phyloP scores from a whole-genome alignment of 768 basidiomycete genomes.

The Gloeopeniophorella convolvens region DNA sequence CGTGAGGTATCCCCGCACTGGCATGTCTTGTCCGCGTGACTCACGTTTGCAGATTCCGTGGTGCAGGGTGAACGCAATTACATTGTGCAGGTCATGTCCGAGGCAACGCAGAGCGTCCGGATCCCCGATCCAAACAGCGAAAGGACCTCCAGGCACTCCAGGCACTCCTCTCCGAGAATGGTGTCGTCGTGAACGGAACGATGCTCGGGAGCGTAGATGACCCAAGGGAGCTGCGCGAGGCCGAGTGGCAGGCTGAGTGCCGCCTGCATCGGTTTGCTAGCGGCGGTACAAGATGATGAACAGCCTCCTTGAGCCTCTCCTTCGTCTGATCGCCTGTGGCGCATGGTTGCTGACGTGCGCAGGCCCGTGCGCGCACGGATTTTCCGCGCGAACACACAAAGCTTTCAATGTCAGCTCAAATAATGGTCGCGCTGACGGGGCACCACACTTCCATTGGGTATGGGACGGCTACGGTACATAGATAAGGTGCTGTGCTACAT shows the following conservation, averaged over 20 bases:
- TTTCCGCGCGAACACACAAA: too few relatives aligned
- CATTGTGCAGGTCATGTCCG: slow-evolving; percentile 99
- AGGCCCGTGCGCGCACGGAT: too few relatives aligned
- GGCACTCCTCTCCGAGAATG: slow-evolving; percentile 52
- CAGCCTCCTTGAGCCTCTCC: slow-evolving; percentile 51
- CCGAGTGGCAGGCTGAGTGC: slow-evolving; percentile 80
- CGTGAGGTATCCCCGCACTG: slow-evolving; percentile 25
- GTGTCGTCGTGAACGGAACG: slow-evolving; percentile 30
- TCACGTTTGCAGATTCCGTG: not conserved
- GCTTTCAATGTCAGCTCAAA: too few relatives aligned
- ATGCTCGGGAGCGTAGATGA: slow-evolving; percentile 33
- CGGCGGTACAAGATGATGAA: slow-evolving; percentile 99
- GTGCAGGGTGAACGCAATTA: slow-evolving; percentile 94
- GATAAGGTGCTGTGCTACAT: too few relatives aligned
- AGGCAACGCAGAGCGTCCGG: slow-evolving; percentile 89
- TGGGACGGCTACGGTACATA: too few relatives aligned
- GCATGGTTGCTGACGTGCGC: too few relatives aligned
- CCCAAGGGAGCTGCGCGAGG: slow-evolving; percentile 59
- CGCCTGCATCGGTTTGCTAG: slow-evolving; percentile 72
- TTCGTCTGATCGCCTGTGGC: not conserved
- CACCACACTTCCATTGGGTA: too few relatives aligned
- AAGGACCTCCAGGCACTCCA: slow-evolving; percentile 74
- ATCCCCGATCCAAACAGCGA: slow-evolving; percentile 95
- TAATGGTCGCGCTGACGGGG: too few relatives aligned
- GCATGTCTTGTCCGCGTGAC: slow-evolving; percentile 2